Percentiles rank a stretch among this genome's conserved stretches.
These are phyloP conservation scores for Peronospora belbahrii DNA, from an alignment of 352 stramenopile species.

Conservation along the genomic window DNA sequence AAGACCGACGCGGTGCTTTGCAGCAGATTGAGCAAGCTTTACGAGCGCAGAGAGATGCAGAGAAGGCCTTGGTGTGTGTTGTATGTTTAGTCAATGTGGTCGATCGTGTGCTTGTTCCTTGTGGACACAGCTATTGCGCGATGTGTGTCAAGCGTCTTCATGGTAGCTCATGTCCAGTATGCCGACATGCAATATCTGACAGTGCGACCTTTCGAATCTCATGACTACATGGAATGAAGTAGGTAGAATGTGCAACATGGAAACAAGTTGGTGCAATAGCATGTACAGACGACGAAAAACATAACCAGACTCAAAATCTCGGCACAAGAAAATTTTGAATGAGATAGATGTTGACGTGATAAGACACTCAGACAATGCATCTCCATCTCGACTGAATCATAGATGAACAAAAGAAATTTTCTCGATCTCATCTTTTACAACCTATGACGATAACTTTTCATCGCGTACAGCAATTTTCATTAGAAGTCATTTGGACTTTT, in stretches of 20 bases:
- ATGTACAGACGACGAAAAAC: constrained; percentile 32
- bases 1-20: constrained; percentile 27
- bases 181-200: constrained; percentile 29
- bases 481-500: no score
- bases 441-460: no score
- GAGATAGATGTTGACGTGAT: no score
- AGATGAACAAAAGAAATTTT: no score
- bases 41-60: constrained; percentile 41
- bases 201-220: constrained; percentile 36
- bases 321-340: no score
- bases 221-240: constrained; percentile 3
- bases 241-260: no score
- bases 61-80: constrained; percentile 44
- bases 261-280: constrained; percentile 16
- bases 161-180: constrained; percentile 35
- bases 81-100: constrained; percentile 48
- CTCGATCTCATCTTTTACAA: no score
- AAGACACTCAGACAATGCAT: no score
- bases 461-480: no score
- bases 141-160: constrained; percentile 38
- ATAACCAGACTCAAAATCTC: no score
- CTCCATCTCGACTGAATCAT: no score
- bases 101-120: constrained; percentile 47
- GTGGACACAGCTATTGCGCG: constrained; percentile 53
- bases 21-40: constrained; percentile 32